Base-by-base conservation (phyloP, 148 eudicot species). In the Gaultheria prostrata region DNA sequence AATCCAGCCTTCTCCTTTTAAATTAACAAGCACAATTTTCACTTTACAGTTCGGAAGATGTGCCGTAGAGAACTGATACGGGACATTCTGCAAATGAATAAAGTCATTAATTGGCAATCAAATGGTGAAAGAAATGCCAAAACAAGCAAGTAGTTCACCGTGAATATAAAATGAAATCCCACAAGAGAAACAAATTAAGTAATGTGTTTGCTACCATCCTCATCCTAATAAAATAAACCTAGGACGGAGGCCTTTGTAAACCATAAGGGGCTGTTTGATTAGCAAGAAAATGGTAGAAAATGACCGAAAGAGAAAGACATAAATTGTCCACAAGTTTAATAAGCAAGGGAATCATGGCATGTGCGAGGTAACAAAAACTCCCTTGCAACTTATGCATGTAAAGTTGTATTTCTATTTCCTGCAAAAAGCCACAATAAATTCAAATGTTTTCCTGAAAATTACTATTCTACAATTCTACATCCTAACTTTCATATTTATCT, bases 11-110 rank as follows among this genome's bases (percentile, higher is more conserved):
- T 90, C 84, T 71, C 98, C 98, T 83, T 80, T 85, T 72, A 84
- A 56, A 88, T 95, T 95, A 63, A 86, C 91, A 21, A 95, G 93
- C 77, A 92, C 88, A 80, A 95, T 73, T 79, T 91, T 90, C 50
- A 91, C 83, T 78, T 89, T 95, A 87, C 91, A 86, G 11, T 84
- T 83, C 35, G 95, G 95, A 76, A 95, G 93, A 85, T 94, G 89
- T 57, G 79, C 92, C 85, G 84, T 88, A 33, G 97, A 89, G 83
- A 95, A 95, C 86, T 89, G 92, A 85, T 88, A 89, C 28, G 97
- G 98, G 50, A 95, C 84, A 85, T 85, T 88, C 98, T 94, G 92
- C 90, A 76, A 77, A 78, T 87, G 10, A 78, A 78, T 50, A 20
- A 32, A 13, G n/a, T 8, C 13, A 76, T 61, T 24, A 59, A 80